A percentile compares a stretch with the other conserved stretches of the same genome.
phyloP scores from a whole-genome alignment of 352 stramenopile genomes.

The Aphanomyces cochlioides region DNA sequence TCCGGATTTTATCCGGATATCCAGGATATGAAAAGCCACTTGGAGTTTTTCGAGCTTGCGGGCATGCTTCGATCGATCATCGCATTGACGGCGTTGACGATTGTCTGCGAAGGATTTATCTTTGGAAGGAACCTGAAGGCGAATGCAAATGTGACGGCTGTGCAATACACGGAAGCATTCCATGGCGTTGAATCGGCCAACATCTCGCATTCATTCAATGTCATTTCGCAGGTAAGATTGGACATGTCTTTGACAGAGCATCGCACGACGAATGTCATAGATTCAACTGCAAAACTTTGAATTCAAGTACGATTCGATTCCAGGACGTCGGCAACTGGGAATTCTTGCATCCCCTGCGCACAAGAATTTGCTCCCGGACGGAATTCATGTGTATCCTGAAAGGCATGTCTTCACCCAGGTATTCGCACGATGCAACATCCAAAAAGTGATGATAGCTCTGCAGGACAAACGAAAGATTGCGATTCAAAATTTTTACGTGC shows the following conservation, averaged over 20 bases:
- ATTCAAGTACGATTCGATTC: conserved; percentile 77
- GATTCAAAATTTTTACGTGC: conserved; percentile 76
- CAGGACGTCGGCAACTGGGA: conserved; percentile 62
- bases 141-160: neutral
- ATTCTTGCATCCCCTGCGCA: conserved; percentile 56
- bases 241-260: neutral
- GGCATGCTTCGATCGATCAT: too few species aligned
- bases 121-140: conserved; percentile 8
- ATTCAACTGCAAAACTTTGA: conserved; percentile 63
- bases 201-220: conserved; percentile 16
- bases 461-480: conserved; percentile 52
- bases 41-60: too few species aligned
- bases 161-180: conserved; percentile 18
- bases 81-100: too few species aligned
- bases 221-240: conserved; percentile 8
- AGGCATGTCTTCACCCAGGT: conserved; percentile 49
- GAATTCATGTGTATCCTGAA: conserved; percentile 61
- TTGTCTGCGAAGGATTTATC: neutral
- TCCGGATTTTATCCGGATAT: too few species aligned
- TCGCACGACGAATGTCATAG: conserved; percentile 2
- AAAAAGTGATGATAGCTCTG: neutral
- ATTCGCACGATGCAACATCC: neutral
- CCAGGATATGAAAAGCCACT: too few species aligned
- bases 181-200: conserved; percentile 14
- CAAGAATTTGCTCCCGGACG: conserved; percentile 55